These are phyloP conservation scores for Nakaseomyces sp. DNA, from an alignment of 1,139 yeast species.

Conservation along the genomic window DNA sequence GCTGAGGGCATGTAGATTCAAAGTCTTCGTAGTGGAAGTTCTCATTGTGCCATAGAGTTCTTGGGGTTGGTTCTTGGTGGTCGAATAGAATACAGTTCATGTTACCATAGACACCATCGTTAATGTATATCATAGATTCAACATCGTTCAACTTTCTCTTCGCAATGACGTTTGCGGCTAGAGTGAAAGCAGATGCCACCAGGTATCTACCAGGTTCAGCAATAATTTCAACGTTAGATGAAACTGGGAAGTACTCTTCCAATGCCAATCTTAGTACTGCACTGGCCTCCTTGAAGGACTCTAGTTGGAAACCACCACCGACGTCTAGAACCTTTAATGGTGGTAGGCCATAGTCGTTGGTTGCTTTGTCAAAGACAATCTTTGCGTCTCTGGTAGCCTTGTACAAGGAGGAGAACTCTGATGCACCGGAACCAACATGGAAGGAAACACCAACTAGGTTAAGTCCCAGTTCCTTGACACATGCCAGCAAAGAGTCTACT, in stretches of 20 bases:
- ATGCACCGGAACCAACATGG: conserved; percentile 94
- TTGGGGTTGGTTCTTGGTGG: conserved; percentile 73
- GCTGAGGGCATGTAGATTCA: conserved; percentile 10
- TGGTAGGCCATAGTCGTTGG: conserved; percentile 19
- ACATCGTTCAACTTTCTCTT: conserved; percentile 41
- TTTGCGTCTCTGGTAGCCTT: conserved; percentile 71
- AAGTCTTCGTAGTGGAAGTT: conserved; percentile 39
- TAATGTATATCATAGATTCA: conserved; percentile 56
- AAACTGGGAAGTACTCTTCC: conserved; percentile 47
- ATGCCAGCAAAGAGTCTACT: conserved; percentile 48
- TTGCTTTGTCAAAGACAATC: conserved; percentile 55
- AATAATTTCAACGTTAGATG: conserved; percentile 46
- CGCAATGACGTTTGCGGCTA: conserved; percentile 80
- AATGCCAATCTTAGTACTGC: conserved; percentile 49
- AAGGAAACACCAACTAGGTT: conserved; percentile 79
- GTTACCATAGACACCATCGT: conserved; percentile 94
- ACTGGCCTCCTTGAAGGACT: conserved; percentile 56
- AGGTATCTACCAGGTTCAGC: conserved; percentile 95
- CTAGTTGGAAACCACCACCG: conserved; percentile 87
- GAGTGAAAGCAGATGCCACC: conserved; percentile 77
- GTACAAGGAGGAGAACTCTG: conserved; percentile 57
- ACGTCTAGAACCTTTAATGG: conserved; percentile 52
- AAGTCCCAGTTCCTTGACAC: conserved; percentile 55
- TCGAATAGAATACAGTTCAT: conserved; percentile 89
- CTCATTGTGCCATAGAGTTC: conserved; percentile 49